Evolutionary conservation across 805 yeast species (phyloP).

Genomic region (Lipomyces mesembrius): DNA sequence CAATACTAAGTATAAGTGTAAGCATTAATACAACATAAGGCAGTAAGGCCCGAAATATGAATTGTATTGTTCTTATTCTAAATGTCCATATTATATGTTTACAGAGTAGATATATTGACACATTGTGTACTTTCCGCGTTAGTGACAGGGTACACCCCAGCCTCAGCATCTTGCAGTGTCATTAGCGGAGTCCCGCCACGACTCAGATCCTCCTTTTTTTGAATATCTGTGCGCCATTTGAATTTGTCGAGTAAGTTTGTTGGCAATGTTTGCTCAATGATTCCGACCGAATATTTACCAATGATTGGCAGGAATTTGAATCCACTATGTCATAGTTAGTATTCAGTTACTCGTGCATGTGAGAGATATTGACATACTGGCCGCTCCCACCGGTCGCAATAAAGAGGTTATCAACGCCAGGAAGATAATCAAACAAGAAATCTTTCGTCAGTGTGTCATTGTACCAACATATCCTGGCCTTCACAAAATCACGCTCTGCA

Average conservation of each 20-base stretch:
- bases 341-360: not conserved
- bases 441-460: constrained; percentile 47
- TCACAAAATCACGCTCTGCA: constrained; percentile 20
- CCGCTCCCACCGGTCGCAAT: constrained; percentile 49
- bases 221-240: constrained; percentile 17
- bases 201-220: constrained; percentile 19
- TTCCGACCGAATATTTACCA: constrained; percentile 46
- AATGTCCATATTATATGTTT: not conserved
- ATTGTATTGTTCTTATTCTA: not conserved
- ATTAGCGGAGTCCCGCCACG: constrained; percentile 36
- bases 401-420: constrained; percentile 41
- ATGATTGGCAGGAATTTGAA: constrained; percentile 48
- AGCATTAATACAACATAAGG: not conserved
- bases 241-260: constrained; percentile 22
- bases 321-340: constrained; percentile 32
- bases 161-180: constrained; percentile 40
- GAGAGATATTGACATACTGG: constrained; percentile 37
- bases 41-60: not conserved
- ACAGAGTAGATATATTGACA: not conserved
- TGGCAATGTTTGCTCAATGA: constrained; percentile 41
- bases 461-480: constrained; percentile 52
- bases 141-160: not conserved
- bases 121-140: not conserved
- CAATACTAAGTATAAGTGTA: not conserved
- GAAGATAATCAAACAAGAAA: constrained; percentile 43